phyloP scores from a whole-genome alignment of 352 stramenopile species.

The Phytophthora pseudosyringae region DNA sequence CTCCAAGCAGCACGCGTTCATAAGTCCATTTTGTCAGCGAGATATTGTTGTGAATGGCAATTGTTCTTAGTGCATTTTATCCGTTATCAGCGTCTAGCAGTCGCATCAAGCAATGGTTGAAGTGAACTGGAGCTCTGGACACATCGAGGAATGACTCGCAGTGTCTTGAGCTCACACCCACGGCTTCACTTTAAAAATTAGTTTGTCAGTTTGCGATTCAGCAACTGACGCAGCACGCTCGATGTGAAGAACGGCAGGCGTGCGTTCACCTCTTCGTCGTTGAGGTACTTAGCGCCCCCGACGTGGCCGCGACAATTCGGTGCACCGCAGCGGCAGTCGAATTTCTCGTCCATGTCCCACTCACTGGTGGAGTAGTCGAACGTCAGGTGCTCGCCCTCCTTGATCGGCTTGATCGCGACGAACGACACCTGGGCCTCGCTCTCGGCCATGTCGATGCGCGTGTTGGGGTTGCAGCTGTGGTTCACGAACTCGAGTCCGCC shows the following conservation, averaged over 20 bases:
- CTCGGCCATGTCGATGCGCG: slow-evolving; percentile 79
- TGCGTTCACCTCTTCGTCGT: slow-evolving; percentile 52
- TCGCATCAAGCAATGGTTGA: slow-evolving; percentile 5
- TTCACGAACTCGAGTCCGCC: slow-evolving; percentile 89
- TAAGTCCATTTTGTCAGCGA: slow-evolving; percentile 8
- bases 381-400: slow-evolving; percentile 73
- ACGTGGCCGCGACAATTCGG: slow-evolving; percentile 71
- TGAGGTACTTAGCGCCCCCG: slow-evolving; percentile 83
- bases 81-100: slow-evolving; percentile 4
- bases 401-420: slow-evolving; percentile 77
- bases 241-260: slow-evolving; percentile 76
- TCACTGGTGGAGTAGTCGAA: slow-evolving; percentile 92
- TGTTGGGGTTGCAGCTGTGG: slow-evolving; percentile 89
- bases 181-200: slow-evolving; percentile 28
- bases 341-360: slow-evolving; percentile 94
- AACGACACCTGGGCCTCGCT: slow-evolving; percentile 77
- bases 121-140: too few relatives aligned
- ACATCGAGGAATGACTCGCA: too few relatives aligned
- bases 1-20: slow-evolving; percentile 34
- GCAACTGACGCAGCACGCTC: slow-evolving; percentile 70
- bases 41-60: slow-evolving; percentile 14
- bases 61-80: slow-evolving; percentile 23
- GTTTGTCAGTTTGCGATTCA: slow-evolving; percentile 58
- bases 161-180: background rate
- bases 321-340: slow-evolving; percentile 82